A percentile compares a stretch with the other conserved stretches of the same genome.
Conservation (phyloP, 2,329 filamentous ascomycete genomes). For the Aspergillus niger region DNA sequence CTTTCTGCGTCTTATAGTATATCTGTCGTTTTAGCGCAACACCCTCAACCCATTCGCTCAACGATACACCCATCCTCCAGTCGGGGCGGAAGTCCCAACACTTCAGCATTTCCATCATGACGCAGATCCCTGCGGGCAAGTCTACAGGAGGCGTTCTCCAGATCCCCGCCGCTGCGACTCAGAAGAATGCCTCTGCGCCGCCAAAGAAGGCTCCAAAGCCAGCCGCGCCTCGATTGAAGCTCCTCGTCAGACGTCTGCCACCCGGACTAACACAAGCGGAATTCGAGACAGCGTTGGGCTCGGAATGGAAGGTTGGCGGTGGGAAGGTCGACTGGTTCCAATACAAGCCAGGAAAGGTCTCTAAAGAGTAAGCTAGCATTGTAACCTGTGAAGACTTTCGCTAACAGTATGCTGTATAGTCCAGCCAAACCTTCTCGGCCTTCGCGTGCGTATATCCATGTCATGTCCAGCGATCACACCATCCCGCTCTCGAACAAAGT, state of each 20-base stretch:
- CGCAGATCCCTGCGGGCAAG: conserved; percentile 32
- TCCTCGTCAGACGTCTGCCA: conserved; percentile 80
- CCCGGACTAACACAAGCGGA: conserved; percentile 81
- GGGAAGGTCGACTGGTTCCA: conserved; percentile 84
- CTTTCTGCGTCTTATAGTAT: background rate
- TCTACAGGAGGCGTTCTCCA: conserved; percentile 57
- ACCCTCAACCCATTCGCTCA: background rate
- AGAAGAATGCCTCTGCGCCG: conserved; percentile 45
- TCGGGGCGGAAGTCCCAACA: conserved; percentile 4
- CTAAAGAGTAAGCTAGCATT: conserved; percentile 67
- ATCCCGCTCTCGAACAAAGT: conserved; percentile 69
- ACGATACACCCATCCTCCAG: background rate
- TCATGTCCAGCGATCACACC: conserved; percentile 71
- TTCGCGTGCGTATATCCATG: conserved; percentile 77
- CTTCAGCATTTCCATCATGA: conserved; percentile 23
- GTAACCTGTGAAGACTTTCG: background rate
- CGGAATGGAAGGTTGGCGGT: conserved; percentile 77
- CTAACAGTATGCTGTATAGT: conserved; percentile 45
- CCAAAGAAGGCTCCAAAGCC: conserved; percentile 50
- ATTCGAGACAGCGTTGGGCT: conserved; percentile 70
- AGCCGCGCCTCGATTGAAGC: conserved; percentile 70
- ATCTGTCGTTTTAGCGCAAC: background rate
- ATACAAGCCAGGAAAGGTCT: conserved; percentile 74
- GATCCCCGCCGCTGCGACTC: conserved; percentile 51
- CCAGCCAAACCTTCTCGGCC: conserved; percentile 83